Conservation (phyloP, 1,139 yeast genomes). For the Geotrichum europaeum region DNA sequence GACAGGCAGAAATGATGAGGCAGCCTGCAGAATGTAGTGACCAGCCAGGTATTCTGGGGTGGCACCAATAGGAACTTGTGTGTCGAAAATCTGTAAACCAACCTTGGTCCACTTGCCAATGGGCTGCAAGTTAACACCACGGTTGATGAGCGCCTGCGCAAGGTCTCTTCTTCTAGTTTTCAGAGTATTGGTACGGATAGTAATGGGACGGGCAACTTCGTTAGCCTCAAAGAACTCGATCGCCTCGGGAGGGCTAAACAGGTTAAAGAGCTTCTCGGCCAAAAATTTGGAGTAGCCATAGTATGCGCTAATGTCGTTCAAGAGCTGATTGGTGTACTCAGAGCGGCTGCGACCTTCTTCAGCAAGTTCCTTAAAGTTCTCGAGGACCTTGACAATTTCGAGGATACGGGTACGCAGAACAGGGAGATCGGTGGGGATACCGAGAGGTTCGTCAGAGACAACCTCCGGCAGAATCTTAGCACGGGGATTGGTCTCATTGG, state of each 20-base stretch:
- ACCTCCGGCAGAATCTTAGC: conserved; percentile 42
- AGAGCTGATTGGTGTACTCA: conserved; percentile 18
- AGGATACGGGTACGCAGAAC: conserved; percentile 88
- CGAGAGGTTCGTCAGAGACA: conserved; percentile 55
- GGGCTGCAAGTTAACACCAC: conserved; percentile 96
- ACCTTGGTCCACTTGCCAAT: conserved; percentile 98
- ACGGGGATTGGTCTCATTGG: conserved; percentile 28
- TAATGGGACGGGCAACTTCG: conserved; percentile 92
- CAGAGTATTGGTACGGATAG: conserved; percentile 93
- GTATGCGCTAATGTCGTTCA: conserved; percentile 62
- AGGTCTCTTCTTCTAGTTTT: conserved; percentile 92
- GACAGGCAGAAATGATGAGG: conserved; percentile 94
- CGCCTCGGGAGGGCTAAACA: conserved; percentile 93
- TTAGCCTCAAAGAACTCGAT: conserved; percentile 98
- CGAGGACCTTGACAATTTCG: conserved; percentile 92
- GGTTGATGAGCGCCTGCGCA: conserved; percentile 88
- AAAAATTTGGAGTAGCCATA: conserved; percentile 94
- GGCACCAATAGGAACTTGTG: conserved; percentile 98
- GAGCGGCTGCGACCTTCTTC: conserved; percentile 48
- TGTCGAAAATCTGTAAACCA: conserved; percentile 92
- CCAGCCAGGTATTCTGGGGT: conserved; percentile 99
- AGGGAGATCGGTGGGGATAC: conserved; percentile 63
- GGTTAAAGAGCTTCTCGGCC: conserved; percentile 86
- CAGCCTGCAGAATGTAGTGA: conserved; percentile 95
- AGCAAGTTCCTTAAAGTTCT: conserved; percentile 76